Conservation (phyloP, 805 yeast species). For the Kazachstania viticola region DNA sequence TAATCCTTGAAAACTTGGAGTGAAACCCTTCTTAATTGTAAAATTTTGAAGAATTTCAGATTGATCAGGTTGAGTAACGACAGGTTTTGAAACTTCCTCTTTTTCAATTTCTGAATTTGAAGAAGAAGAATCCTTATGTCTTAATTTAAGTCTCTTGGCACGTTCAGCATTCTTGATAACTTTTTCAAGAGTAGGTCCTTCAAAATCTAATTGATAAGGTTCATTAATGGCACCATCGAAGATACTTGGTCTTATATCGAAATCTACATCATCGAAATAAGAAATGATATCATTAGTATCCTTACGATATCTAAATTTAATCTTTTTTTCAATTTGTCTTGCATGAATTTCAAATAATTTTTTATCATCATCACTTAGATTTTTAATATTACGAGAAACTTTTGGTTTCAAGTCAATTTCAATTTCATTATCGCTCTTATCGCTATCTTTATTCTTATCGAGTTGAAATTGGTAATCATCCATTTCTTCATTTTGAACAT, state of each 20-base stretch:
- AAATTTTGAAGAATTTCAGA: neutral
- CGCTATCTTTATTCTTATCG: neutral
- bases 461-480: neutral
- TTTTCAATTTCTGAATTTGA: slow-evolving; percentile 3
- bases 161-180: slow-evolving; percentile 9
- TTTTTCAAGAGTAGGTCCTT: slow-evolving; percentile 23
- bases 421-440: neutral
- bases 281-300: slow-evolving; percentile 31
- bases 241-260: slow-evolving; percentile 34
- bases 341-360: neutral
- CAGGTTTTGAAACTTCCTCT: too few relatives aligned
- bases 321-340: neutral
- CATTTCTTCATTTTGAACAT: slow-evolving; percentile 3
- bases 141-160: slow-evolving; percentile 2
- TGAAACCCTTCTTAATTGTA: neutral
- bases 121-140: slow-evolving; percentile 1
- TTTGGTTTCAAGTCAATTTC: neutral
- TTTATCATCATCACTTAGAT: neutral
- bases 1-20: slow-evolving; percentile 52
- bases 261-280: slow-evolving; percentile 43
- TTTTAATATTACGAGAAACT: neutral
- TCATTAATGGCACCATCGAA: slow-evolving; percentile 36
- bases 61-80: neutral
- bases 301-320: slow-evolving; percentile 2
- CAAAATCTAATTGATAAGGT: slow-evolving; percentile 18